A percentile compares a stretch with the other conserved stretches of the same genome.
Evolutionary conservation across 2,329 filamentous ascomycete species (phyloP).

Genomic region (Xylariaceae sp.): DNA sequence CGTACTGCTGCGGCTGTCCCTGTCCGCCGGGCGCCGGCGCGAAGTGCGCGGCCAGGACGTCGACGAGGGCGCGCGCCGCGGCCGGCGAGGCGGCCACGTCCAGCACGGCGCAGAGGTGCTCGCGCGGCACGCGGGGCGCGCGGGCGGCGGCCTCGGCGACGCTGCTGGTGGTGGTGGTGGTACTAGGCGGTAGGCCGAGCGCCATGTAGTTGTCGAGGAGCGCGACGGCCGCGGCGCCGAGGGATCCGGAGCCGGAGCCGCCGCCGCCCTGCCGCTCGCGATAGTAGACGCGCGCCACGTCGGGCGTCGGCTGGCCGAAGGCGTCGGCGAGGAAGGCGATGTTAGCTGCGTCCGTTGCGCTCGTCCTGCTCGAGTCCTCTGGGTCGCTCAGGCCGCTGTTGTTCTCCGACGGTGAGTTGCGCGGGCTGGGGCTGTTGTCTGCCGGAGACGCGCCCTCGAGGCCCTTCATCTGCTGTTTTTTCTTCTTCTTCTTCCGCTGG

Average conservation of each 20-base stretch:
- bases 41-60: conserved; percentile 34
- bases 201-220: conserved; percentile 36
- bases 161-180: conserved; percentile 23
- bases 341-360: conserved; percentile 24
- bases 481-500: conserved; percentile 34
- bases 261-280: conserved; percentile 23
- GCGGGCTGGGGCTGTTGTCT: conserved; percentile 2
- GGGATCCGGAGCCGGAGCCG: conserved; percentile 28
- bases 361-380: conserved; percentile 6
- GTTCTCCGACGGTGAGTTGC: conserved; percentile 6
- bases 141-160: conserved; percentile 23
- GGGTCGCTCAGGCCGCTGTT: conserved; percentile 2
- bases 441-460: background rate
- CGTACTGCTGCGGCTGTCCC: no score
- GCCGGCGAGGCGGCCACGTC: conserved; percentile 27
- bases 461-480: conserved; percentile 20
- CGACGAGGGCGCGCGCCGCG: conserved; percentile 31
- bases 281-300: conserved; percentile 34
- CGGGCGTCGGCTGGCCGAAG: conserved; percentile 32
- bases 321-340: conserved; percentile 37
- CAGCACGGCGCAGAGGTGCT: conserved; percentile 35
- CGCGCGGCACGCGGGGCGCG: conserved; percentile 33
- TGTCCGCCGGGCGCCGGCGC: conserved; percentile 32
- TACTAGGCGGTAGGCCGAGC: conserved; percentile 27
- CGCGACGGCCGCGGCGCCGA: conserved; percentile 32